Evolutionary conservation across 495 filamentous ascomycete genomes (phyloP).

Genomic region (Astrocystis sublimbata): DNA sequence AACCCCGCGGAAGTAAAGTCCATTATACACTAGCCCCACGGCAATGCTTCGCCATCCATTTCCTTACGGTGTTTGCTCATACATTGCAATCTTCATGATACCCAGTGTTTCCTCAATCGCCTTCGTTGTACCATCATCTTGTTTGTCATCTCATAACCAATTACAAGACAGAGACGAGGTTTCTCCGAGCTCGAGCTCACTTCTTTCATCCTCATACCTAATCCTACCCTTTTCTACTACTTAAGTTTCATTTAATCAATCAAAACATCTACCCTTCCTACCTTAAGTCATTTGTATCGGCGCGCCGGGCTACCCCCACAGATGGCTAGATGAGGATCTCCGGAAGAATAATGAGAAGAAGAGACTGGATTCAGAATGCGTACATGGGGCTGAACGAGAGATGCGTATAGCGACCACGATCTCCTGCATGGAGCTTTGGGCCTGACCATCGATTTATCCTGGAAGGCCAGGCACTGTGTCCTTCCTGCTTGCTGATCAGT

Average conservation of each 20-base stretch:
- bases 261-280: not conserved
- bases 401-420: not conserved
- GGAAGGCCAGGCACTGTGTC: not conserved
- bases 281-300: not conserved
- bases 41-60: conserved; percentile 9
- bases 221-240: not conserved
- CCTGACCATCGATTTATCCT: not conserved
- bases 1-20: conserved; percentile 63
- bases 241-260: not conserved
- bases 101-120: conserved; percentile 12
- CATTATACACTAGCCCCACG: conserved; percentile 32
- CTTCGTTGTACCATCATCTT: conserved; percentile 13
- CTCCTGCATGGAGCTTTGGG: not conserved
- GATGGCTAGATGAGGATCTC: not conserved
- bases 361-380: not conserved
- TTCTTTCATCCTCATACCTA: not conserved
- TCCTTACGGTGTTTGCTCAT: conserved; percentile 5
- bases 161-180: conserved; percentile 13
- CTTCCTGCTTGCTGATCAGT: not conserved
- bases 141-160: not conserved
- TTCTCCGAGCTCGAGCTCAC: not conserved
- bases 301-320: not conserved
- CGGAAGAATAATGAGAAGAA: not conserved
- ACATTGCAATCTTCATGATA: conserved; percentile 22
- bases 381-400: not conserved